Evolutionary conservation across 495 filamentous ascomycete species (phyloP).

Genomic region (Geoglossum glabrum): DNA sequence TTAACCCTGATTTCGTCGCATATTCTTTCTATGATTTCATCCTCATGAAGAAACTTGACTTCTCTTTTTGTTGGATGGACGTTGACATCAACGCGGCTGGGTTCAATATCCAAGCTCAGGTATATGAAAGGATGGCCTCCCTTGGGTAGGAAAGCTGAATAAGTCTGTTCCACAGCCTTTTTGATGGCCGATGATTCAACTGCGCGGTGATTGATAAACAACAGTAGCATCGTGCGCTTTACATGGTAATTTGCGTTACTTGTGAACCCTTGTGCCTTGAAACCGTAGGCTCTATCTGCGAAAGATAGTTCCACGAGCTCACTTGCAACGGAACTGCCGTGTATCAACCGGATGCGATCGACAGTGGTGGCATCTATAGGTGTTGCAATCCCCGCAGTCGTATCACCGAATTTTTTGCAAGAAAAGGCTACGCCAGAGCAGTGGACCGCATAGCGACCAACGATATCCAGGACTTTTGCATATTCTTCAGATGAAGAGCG

Average conservation of each 20-base stretch:
- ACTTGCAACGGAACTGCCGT: conserved; percentile 71
- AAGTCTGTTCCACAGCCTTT: conserved; percentile 80
- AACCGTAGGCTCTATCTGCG: conserved; percentile 59
- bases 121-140: conserved; percentile 90
- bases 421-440: conserved; percentile 80
- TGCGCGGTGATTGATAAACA: conserved; percentile 97
- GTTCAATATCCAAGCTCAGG: conserved; percentile 83
- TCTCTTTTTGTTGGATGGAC: conserved; percentile 95
- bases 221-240: conserved; percentile 69
- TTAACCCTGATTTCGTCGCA: conserved; percentile 63
- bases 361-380: conserved; percentile 44
- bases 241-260: conserved; percentile 94
- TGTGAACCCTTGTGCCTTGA: conserved; percentile 58
- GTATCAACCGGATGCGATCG: conserved; percentile 78
- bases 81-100: conserved; percentile 87
- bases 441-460: conserved; percentile 90
- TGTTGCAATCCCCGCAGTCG: conserved; percentile 60
- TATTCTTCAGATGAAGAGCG: conserved; percentile 88
- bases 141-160: conserved; percentile 78
- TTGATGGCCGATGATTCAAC: conserved; percentile 84
- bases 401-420: conserved; percentile 89
- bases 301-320: conserved; percentile 64
- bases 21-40: conserved; percentile 82
- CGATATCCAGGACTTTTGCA: conserved; percentile 90
- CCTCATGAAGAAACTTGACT: conserved; percentile 95